Evolutionary conservation across 176 grass and related monocot genomes (phyloP), one percentile per base, ranked within the genome.

Genomic region (Dactylis glomerata): DNA sequence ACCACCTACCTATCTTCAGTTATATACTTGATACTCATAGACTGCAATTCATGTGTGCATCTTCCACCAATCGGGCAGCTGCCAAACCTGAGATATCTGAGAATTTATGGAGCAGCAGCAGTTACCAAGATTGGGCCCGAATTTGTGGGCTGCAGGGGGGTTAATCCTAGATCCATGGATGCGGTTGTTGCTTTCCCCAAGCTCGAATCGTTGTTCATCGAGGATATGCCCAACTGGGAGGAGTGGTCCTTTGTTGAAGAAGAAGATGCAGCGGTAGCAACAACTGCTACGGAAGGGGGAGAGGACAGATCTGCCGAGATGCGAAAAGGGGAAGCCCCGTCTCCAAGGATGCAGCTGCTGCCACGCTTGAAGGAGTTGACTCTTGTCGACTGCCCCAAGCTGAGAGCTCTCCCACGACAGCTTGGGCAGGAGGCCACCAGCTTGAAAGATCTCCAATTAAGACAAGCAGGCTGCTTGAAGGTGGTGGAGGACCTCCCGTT

Each of bases 201-300:
- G 50, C 19, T 54, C 20, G 51, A 51, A 51, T 6, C 17, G 1
- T 51, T 51, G 16, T 0, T 51, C 49, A 46, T 54, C 19, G 0
- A 22, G 5, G 51, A 54, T 36, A 36, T 36, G 34, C 34, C 34
- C 34, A 36, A 81, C n/a, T 85, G 62, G 87, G 75, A 89, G 38
- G 87, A 85, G 30, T 89, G 87, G 87, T 57, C 70, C 11, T 84
- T 89, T 44, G 15, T 38, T 64, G 42, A 74, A n/a, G 50, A 63
- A 31, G 23, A 12, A 42, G 50, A 17, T 19, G 47, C 16, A 19
- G 16, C 59, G 5, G 27, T 32, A 65, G 36, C 10, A 42, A 22
- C 3, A 42, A n/a, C n/a, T n/a, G 2, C 3, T 42, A 26, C 38
- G 1, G 38, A 66, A 15, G 38, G 47, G 20, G n/a, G n/a, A n/a